A percentile compares a stretch with the other conserved stretches of the same genome.
Conservation (phyloP, 345 rosid genomes). For the Camelina hispida region DNA sequence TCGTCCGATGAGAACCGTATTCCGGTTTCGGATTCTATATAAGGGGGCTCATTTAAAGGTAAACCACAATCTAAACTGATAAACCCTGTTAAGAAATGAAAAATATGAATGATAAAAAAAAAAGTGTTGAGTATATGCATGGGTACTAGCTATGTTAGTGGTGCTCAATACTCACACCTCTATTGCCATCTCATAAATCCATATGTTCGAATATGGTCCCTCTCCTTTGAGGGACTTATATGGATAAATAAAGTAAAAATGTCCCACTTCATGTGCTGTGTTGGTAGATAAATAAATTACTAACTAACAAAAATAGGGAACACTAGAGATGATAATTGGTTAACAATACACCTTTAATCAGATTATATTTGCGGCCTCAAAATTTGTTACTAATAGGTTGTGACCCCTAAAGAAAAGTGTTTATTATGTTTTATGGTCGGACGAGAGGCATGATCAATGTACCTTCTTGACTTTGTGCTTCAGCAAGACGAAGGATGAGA, state of each 20-base stretch:
- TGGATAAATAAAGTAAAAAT: neutral
- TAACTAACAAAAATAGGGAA: neutral
- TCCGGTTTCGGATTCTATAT: constrained; percentile 26
- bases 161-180: neutral
- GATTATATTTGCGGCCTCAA: neutral
- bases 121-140: neutral
- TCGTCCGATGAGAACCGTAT: constrained; percentile 47
- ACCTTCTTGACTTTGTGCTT: constrained; percentile 52
- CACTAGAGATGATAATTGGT: neutral
- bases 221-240: neutral
- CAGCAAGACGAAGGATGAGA: constrained; percentile 12
- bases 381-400: neutral
- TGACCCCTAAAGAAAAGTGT: too few species aligned
- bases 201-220: neutral
- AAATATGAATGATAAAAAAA: constrained; percentile 13
- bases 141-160: neutral
- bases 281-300: neutral
- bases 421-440: neutral
- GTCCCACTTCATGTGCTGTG: neutral
- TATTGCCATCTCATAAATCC: neutral
- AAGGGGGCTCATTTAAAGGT: constrained; percentile 21
- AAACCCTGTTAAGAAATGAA: constrained; percentile 40
- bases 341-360: neutral
- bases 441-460: too few species aligned
- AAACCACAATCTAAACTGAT: constrained; percentile 52